These are phyloP conservation scores for Penicillium canariense DNA, from an alignment of 495 filamentous ascomycete genomes.

Conservation along the genomic window DNA sequence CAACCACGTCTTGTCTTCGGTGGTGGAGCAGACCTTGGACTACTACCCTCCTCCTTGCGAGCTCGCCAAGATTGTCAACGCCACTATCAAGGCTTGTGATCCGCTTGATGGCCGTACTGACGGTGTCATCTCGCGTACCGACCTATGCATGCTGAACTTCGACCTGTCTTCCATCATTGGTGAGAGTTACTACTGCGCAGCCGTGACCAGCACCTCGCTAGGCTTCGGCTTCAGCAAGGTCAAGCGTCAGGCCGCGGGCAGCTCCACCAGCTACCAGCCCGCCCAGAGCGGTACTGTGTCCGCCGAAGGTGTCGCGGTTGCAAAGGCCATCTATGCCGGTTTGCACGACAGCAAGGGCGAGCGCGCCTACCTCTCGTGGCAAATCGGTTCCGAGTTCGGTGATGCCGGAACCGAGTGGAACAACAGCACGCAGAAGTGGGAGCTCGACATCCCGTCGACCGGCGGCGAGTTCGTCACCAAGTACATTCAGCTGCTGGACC, in stretches of 20 bases:
- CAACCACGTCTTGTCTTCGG: constrained; percentile 43
- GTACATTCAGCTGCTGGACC: constrained; percentile 35
- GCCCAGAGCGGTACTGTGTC: constrained; percentile 32
- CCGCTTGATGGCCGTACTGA: constrained; percentile 51
- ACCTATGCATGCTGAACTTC: constrained; percentile 50
- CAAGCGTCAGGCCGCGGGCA: constrained; percentile 29
- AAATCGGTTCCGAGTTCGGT: constrained; percentile 28
- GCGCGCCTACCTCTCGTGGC: constrained; percentile 35
- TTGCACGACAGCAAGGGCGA: constrained; percentile 31
- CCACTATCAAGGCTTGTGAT: constrained; percentile 52
- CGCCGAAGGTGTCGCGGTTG: constrained; percentile 28
- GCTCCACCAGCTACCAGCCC: constrained; percentile 29
- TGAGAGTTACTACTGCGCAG: constrained; percentile 49
- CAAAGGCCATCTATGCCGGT: constrained; percentile 33
- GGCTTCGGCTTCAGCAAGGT: constrained; percentile 37
- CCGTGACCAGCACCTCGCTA: constrained; percentile 30
- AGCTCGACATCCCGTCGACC: constrained; percentile 25
- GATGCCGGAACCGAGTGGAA: constrained; percentile 32
- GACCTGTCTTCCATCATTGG: constrained; percentile 46
- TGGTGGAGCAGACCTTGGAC: constrained; percentile 44
- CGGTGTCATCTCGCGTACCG: constrained; percentile 50
- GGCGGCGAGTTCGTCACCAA: constrained; percentile 39
- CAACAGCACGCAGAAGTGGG: constrained; percentile 34
- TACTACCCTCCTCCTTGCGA: constrained; percentile 55
- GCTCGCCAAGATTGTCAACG: constrained; percentile 48